Evolutionary conservation across 257 asterid genomes (phyloP).

Genomic region (Paraleonurus japonicus): DNA sequence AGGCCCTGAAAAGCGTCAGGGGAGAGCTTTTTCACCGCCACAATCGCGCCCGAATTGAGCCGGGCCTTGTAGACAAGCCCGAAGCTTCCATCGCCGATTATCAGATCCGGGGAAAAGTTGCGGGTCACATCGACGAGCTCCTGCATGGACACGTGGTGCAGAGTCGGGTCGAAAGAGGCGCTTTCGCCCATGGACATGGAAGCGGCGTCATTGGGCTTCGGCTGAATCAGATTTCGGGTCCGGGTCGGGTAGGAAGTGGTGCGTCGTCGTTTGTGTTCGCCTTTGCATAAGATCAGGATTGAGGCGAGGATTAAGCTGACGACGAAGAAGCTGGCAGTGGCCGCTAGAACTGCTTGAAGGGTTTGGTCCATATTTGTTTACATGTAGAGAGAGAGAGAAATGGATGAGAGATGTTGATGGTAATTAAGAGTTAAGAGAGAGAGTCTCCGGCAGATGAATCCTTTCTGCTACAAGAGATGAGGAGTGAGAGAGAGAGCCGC

Average conservation of each 20-base stretch:
- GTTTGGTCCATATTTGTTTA: constrained; percentile 30
- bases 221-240: constrained; percentile 12
- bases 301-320: constrained; percentile 44
- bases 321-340: constrained; percentile 47
- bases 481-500: constrained; percentile 35
- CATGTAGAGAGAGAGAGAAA: constrained; percentile 12
- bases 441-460: not conserved
- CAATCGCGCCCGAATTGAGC: constrained; percentile 56
- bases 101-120: constrained; percentile 65
- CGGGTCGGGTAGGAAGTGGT: constrained; percentile 14
- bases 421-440: too few species aligned
- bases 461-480: not conserved
- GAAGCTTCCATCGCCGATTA: constrained; percentile 88
- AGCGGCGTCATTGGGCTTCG: constrained; percentile 23
- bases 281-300: constrained; percentile 39
- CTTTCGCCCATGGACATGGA: constrained; percentile 49
- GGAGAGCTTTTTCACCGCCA: constrained; percentile 72
- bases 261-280: constrained; percentile 31
- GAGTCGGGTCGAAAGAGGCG: constrained; percentile 60
- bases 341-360: constrained; percentile 56
- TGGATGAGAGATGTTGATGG: not conserved
- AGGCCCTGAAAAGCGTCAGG: constrained; percentile 86
- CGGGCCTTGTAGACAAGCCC: constrained; percentile 85
- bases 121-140: constrained; percentile 66
- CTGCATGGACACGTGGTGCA: constrained; percentile 60